phyloP scores from a whole-genome alignment of 495 filamentous ascomycete genomes.

The Penicillium tannophilum region DNA sequence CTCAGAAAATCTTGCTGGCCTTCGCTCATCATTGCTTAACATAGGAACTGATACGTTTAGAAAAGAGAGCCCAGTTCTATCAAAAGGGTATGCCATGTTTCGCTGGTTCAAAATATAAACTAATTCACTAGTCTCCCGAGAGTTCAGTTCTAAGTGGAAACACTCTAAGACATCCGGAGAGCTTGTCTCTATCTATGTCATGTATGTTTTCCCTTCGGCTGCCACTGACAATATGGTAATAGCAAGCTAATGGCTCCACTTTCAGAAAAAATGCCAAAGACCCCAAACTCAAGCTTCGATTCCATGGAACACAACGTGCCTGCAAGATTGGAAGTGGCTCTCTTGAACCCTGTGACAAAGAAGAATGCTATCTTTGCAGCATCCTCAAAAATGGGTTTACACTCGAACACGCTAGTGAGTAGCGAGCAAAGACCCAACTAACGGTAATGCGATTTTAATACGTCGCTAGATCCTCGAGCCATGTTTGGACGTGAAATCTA shows the following conservation, averaged over 20 bases:
- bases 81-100: background rate
- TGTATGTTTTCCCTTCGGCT: background rate
- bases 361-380: background rate
- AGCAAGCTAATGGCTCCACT: background rate
- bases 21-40: background rate
- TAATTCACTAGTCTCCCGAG: background rate
- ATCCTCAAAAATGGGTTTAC: background rate
- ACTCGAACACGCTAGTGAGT: background rate
- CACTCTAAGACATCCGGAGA: background rate
- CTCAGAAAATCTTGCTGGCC: background rate
- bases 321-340: background rate
- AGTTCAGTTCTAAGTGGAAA: background rate
- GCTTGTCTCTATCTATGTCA: background rate
- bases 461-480: background rate
- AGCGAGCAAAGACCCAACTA: background rate
- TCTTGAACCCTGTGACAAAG: background rate
- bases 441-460: background rate
- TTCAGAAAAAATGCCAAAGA: background rate
- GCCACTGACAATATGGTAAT: background rate
- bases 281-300: conserved; percentile 1
- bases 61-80: background rate
- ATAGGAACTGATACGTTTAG: background rate
- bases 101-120: background rate
- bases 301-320: conserved; percentile 3
- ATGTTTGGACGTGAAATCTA: background rate